Percentiles rank a stretch among this genome's conserved stretches.
These are phyloP conservation scores for Globisporangium polare DNA, from an alignment of 352 stramenopile species.

Conservation along the genomic window DNA sequence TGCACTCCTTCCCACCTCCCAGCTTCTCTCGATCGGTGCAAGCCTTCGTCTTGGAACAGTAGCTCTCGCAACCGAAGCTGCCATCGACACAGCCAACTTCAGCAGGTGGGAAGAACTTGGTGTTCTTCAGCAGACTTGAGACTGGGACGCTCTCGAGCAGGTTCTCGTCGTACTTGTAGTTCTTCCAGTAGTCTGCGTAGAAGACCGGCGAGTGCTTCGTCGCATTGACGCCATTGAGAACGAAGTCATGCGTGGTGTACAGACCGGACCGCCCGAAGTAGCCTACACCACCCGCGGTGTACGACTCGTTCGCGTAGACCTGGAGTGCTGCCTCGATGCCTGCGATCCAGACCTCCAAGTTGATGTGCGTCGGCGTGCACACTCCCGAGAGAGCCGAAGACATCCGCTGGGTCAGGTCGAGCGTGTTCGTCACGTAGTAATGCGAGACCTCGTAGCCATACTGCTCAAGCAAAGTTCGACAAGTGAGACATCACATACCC, in stretches of 20 bases:
- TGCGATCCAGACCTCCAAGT: slow-evolving; percentile 43
- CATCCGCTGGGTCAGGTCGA: slow-evolving; percentile 28
- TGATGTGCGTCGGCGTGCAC: slow-evolving; percentile 44
- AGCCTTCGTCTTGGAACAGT: slow-evolving; percentile 25
- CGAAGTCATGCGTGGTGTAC: slow-evolving; percentile 41
- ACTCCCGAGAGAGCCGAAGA: slow-evolving; percentile 23
- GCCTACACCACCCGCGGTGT: slow-evolving; percentile 23
- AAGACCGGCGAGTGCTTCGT: background rate
- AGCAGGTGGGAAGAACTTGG: slow-evolving; percentile 20
- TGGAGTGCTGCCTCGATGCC: slow-evolving; percentile 31
- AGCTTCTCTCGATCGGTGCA: slow-evolving; percentile 17
- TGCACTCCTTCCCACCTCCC: slow-evolving; percentile 11
- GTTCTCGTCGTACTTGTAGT: slow-evolving; percentile 25
- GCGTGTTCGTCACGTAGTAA: slow-evolving; percentile 6
- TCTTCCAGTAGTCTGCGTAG: slow-evolving; percentile 34
- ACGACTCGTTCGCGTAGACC: slow-evolving; percentile 47
- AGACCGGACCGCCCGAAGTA: slow-evolving; percentile 37
- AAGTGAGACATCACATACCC: background rate
- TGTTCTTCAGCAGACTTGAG: slow-evolving; percentile 2
- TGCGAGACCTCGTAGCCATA: slow-evolving; percentile 32
- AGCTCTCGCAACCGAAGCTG: slow-evolving; percentile 28
- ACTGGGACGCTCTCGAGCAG: slow-evolving; percentile 23
- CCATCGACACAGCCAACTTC: slow-evolving; percentile 22
- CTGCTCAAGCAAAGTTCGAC: slow-evolving; percentile 7
- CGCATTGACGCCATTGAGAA: slow-evolving; percentile 12